Evolutionary conservation across 78 protist species (phyloP).

Genomic region (Emiliania huxleyi): DNA sequence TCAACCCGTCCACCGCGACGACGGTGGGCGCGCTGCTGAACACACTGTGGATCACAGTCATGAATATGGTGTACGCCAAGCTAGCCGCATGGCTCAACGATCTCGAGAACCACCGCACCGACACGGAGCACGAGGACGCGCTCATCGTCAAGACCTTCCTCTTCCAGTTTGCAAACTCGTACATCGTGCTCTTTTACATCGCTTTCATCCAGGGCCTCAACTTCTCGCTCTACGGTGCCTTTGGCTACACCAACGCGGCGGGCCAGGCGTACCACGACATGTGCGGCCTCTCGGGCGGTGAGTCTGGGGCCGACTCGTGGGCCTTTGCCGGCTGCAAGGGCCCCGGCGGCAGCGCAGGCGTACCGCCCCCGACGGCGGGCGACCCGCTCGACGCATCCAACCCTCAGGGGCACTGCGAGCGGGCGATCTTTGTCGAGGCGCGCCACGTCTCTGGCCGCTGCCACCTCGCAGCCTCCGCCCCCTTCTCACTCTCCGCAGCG

Average conservation of each 20-base stretch:
- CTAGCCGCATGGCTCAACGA: slow-evolving; percentile 27
- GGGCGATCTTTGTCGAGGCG: too few relatives aligned
- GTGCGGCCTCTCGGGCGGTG: not conserved
- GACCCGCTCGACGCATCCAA: too few relatives aligned
- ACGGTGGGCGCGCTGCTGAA: not conserved
- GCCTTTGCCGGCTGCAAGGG: too few relatives aligned
- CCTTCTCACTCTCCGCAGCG: too few relatives aligned
- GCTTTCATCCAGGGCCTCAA: slow-evolving; percentile 55
- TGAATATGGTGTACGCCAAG: not conserved
- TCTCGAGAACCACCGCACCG: slow-evolving; percentile 71
- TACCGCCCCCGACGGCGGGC: too few relatives aligned
- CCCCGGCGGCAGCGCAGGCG: too few relatives aligned
- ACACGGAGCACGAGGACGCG: slow-evolving; percentile 32
- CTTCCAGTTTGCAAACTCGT: slow-evolving; percentile 77
- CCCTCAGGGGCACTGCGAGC: too few relatives aligned
- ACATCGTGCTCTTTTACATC: slow-evolving; percentile 67
- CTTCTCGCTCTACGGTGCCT: not conserved
- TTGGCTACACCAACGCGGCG: not conserved
- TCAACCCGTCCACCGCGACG: not conserved
- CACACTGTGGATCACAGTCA: not conserved
- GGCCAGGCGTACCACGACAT: not conserved
- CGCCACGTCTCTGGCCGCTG: too few relatives aligned
- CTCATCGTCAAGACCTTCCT: slow-evolving; percentile 61
- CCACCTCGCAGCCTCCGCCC: too few relatives aligned
- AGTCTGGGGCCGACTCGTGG: too few relatives aligned